Conservation (phyloP, 2,329 filamentous ascomycete species). For the Metarhizium robertsii region DNA sequence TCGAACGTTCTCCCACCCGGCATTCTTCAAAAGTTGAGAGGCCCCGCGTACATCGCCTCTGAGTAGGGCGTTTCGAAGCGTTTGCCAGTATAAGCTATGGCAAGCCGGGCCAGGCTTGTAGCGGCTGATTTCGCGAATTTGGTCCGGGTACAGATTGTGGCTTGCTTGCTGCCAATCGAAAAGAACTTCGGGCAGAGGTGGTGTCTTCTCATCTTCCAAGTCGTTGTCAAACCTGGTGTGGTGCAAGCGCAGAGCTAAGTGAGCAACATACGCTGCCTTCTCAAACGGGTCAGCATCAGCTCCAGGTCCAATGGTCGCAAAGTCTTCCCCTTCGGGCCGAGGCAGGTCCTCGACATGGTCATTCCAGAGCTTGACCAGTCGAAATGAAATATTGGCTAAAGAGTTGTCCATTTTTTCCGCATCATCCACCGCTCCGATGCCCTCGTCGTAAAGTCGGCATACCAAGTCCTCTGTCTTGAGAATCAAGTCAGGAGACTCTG, state of each 20-base stretch:
- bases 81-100: conserved; percentile 77
- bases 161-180: conserved; percentile 74
- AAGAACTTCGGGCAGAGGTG: conserved; percentile 64
- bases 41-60: conserved; percentile 65
- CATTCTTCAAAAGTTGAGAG: conserved; percentile 58
- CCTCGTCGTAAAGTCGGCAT: conserved; percentile 53
- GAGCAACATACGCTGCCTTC: conserved; percentile 72
- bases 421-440: conserved; percentile 46
- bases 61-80: conserved; percentile 62
- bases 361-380: conserved; percentile 47
- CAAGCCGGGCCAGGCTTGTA: conserved; percentile 64
- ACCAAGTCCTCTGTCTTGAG: conserved; percentile 67
- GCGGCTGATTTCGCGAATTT: conserved; percentile 54
- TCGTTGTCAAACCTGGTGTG: conserved; percentile 46
- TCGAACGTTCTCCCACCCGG: conserved; percentile 69
- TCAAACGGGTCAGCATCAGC: conserved; percentile 52
- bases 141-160: conserved; percentile 62
- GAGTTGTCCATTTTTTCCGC: conserved; percentile 46
- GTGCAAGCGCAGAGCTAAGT: conserved; percentile 68
- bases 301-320: conserved; percentile 56
- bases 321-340: conserved; percentile 41
- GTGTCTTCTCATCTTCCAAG: conserved; percentile 28
- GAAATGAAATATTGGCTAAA: conserved; percentile 42
- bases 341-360: conserved; percentile 40
- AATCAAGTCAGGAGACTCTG: conserved; percentile 63